phyloP scores from a whole-genome alignment of 2,329 filamentous ascomycete genomes.

The Aspergillus viridinutans region DNA sequence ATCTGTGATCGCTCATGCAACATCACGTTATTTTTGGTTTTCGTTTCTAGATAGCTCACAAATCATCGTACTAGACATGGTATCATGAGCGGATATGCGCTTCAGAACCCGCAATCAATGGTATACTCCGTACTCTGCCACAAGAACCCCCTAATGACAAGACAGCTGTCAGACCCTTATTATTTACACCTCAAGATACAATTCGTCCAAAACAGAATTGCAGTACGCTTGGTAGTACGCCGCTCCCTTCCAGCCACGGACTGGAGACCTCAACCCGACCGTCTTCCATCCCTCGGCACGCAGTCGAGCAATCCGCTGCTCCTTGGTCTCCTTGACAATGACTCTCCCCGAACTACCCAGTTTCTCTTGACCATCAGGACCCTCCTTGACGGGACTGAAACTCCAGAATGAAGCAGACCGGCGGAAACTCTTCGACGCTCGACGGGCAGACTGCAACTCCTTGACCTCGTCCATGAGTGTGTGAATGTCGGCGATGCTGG shows the following conservation, averaged over 20 bases:
- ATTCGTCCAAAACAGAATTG: slow-evolving; percentile 32
- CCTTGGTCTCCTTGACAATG: slow-evolving; percentile 27
- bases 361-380: slow-evolving; percentile 5
- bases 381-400: slow-evolving; percentile 26
- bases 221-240: slow-evolving; percentile 38
- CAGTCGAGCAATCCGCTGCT: slow-evolving; percentile 32
- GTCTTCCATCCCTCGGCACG: slow-evolving; percentile 35
- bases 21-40: not conserved
- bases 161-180: not conserved
- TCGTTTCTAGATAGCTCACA: too few relatives aligned
- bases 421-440: slow-evolving; percentile 21
- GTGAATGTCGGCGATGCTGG: slow-evolving; percentile 25
- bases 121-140: not conserved
- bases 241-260: slow-evolving; percentile 34
- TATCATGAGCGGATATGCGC: not conserved
- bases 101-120: not conserved
- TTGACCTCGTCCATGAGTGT: slow-evolving; percentile 21
- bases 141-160: too few relatives aligned
- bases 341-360: not conserved
- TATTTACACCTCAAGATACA: slow-evolving; percentile 22
- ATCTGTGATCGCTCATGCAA: not conserved
- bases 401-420: slow-evolving; percentile 39
- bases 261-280: slow-evolving; percentile 30
- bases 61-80: too few relatives aligned
- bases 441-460: slow-evolving; percentile 21